Evolutionary conservation across 768 basidiomycete species (phyloP).

Genomic region (Pleurotus tuber-regium): DNA sequence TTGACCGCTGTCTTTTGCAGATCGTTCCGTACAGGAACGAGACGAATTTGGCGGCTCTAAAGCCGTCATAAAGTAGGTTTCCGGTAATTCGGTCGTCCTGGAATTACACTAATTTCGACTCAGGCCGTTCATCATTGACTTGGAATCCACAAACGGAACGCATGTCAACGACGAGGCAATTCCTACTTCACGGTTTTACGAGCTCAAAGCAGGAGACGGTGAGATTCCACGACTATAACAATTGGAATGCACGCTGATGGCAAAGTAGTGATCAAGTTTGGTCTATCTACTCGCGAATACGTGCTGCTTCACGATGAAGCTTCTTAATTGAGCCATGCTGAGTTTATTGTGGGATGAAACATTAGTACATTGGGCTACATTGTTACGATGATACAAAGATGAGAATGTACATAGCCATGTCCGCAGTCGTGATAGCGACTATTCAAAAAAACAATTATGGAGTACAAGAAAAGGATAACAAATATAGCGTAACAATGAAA

Average conservation of each 20-base stretch:
- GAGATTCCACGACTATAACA: constrained; percentile 21
- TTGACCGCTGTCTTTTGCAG: constrained; percentile 35
- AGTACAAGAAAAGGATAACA: no score
- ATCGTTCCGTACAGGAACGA: constrained; percentile 81
- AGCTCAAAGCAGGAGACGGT: constrained; percentile 81
- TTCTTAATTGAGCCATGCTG: constrained; percentile 32
- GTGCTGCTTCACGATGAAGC: constrained; percentile 83
- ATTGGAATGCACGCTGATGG: not conserved
- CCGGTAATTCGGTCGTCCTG: not conserved
- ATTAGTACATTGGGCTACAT: no score
- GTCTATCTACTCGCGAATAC: constrained; percentile 77
- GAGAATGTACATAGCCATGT: no score
- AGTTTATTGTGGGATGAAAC: no score
- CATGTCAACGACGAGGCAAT: constrained; percentile 85
- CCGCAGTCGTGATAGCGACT: no score
- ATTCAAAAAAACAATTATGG: no score
- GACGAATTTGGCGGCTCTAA: constrained; percentile 84
- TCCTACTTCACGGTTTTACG: constrained; percentile 85
- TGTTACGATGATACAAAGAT: no score
- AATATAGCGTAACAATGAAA: no score
- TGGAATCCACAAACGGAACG: constrained; percentile 98
- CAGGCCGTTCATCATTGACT: constrained; percentile 95
- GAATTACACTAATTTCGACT: no score
- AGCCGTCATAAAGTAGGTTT: constrained; percentile 76
- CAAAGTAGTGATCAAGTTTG: constrained; percentile 77